Conservation (phyloP, 495 filamentous ascomycete genomes). For the Talaromyces proteolyticus region DNA sequence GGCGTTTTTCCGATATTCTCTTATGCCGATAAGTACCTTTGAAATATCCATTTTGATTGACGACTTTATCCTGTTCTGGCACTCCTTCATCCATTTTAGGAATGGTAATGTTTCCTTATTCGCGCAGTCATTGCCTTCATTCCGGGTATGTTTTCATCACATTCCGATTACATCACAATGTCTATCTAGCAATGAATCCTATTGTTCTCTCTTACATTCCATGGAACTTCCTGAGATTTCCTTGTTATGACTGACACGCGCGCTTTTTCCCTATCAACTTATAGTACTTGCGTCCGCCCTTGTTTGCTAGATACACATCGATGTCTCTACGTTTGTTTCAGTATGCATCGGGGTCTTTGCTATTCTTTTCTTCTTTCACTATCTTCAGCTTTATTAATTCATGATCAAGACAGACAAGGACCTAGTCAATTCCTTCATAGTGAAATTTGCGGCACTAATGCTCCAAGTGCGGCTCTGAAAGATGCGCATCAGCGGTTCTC, state of each 20-base stretch:
- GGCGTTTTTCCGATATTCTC: background rate
- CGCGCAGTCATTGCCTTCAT: no score
- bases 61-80: background rate
- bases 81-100: no score
- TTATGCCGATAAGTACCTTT: no score
- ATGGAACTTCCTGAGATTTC: background rate
- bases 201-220: background rate
- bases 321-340: constrained; percentile 1
- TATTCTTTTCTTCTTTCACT: constrained; percentile 15
- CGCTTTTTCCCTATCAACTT: background rate
- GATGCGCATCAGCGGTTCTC: constrained; percentile 17
- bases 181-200: background rate
- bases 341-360: constrained; percentile 8
- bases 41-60: background rate
- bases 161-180: background rate
- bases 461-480: constrained; percentile 24
- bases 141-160: no score
- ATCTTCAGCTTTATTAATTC: constrained; percentile 14
- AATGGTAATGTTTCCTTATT: no score
- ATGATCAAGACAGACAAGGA: constrained; percentile 11
- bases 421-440: constrained; percentile 14
- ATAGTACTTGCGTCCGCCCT: no score
- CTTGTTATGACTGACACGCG: background rate
- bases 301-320: no score
- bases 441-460: constrained; percentile 32